Evolutionary conservation across 75 land plant species (phyloP).

Genomic region (Sequoia sempervirens): DNA sequence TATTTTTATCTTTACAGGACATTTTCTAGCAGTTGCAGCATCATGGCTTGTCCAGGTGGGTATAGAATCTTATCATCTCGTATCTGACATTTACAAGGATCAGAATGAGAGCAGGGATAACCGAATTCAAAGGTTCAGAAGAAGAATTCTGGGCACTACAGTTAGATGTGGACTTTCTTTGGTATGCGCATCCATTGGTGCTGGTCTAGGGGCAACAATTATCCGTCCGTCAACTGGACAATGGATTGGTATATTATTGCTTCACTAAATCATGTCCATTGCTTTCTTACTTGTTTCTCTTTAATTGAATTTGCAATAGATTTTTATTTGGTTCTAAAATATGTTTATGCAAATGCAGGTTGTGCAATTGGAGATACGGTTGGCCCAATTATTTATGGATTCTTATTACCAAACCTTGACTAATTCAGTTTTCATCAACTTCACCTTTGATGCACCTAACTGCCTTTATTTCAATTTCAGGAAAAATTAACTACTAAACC

Average conservation of each 20-base stretch:
- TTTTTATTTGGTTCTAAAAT: background rate
- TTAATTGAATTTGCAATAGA: background rate
- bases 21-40: slow-evolving; percentile 72
- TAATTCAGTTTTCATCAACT: slow-evolving; percentile 3
- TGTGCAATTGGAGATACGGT: slow-evolving; percentile 60
- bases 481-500: background rate
- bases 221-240: slow-evolving; percentile 83
- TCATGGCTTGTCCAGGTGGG: slow-evolving; percentile 85
- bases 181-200: slow-evolving; percentile 81
- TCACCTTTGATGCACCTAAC: background rate
- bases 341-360: slow-evolving; percentile 24
- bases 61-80: slow-evolving; percentile 59
- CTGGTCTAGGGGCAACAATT: slow-evolving; percentile 78
- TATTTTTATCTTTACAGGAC: slow-evolving; percentile 37
- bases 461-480: background rate
- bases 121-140: slow-evolving; percentile 33
- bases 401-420: background rate
- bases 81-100: slow-evolving; percentile 23
- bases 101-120: slow-evolving; percentile 22
- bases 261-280: background rate
- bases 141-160: slow-evolving; percentile 48
- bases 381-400: slow-evolving; percentile 21
- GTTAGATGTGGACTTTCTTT: slow-evolving; percentile 74
- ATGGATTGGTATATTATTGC: slow-evolving; percentile 69
- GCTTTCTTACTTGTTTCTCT: background rate